Conservation (phyloP, 2,329 filamentous ascomycete genomes). For the Neofusicoccum cordaticola region DNA sequence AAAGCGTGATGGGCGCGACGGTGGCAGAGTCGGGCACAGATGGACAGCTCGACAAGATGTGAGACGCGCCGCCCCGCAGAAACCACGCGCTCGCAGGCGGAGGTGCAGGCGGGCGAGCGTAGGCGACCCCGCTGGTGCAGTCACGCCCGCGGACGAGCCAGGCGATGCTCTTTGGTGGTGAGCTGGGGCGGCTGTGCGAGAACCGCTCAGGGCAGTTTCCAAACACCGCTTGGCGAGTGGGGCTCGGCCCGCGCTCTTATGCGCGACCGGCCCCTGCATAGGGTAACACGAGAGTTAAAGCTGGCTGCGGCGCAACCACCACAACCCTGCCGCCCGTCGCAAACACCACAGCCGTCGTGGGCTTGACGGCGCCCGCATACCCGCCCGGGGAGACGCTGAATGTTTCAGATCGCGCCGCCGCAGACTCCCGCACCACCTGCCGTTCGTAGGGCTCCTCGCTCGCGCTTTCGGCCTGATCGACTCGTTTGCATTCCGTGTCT, state of each 20-base stretch:
- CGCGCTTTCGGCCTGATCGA: slow-evolving; percentile 9
- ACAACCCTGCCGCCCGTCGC: not conserved
- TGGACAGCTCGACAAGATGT: not conserved
- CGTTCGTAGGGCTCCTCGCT: not conserved
- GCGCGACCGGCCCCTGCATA: not conserved
- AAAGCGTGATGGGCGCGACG: not conserved
- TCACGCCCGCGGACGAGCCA: not conserved
- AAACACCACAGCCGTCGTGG: not conserved
- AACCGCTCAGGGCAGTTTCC: not conserved
- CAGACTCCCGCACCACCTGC: not conserved
- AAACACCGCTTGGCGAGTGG: not conserved
- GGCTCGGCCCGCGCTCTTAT: not conserved
- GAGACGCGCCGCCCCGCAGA: not conserved
- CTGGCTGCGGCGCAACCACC: not conserved
- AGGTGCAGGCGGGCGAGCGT: not conserved
- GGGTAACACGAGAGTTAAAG: no score
- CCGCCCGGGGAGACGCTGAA: not conserved
- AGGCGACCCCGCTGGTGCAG: not conserved
- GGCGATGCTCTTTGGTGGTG: not conserved
- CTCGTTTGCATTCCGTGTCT: slow-evolving; percentile 6
- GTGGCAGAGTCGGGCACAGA: not conserved
- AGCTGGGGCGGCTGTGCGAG: not conserved
- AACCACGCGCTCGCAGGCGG: not conserved
- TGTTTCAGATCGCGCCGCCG: slow-evolving; percentile 2
- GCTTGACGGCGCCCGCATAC: not conserved